These are phyloP conservation scores for Arabidopsis lyrata DNA, from an alignment of 441 rosid species.

Conservation along the genomic window DNA sequence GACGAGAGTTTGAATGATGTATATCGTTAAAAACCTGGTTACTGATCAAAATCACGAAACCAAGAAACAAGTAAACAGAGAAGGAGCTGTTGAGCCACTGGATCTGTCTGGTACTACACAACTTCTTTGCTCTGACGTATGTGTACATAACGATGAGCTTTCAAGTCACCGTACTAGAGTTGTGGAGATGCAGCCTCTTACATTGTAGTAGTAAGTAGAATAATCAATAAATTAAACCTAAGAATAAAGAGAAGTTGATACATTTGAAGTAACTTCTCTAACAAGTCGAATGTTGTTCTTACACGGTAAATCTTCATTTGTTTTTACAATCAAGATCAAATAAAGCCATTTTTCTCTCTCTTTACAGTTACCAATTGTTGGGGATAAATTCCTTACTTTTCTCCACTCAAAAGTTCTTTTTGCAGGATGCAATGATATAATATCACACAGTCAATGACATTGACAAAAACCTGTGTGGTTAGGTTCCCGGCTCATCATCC, in stretches of 20 bases:
- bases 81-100: conserved; percentile 33
- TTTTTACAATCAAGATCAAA: conserved; percentile 32
- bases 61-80: conserved; percentile 24
- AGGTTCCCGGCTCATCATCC: conserved; percentile 43
- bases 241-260: conserved; percentile 42
- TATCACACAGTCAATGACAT: background rate
- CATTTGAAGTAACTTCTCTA: conserved; percentile 37
- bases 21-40: conserved; percentile 29
- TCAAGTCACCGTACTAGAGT: conserved; percentile 31
- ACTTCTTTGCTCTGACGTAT: conserved; percentile 38
- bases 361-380: background rate
- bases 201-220: conserved; percentile 32
- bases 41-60: conserved; percentile 10
- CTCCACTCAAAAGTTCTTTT: background rate
- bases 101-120: conserved; percentile 33
- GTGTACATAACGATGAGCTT: conserved; percentile 44
- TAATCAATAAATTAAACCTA: background rate
- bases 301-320: conserved; percentile 9
- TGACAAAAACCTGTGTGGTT: background rate
- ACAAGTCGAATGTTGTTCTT: conserved; percentile 6
- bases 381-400: background rate
- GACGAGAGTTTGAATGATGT: conserved; percentile 52
- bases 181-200: conserved; percentile 35
- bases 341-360: conserved; percentile 12
- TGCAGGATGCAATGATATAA: background rate